Base-by-base conservation (phyloP, 495 filamentous ascomycete species). In the Podospora pseudopauciseta region DNA sequence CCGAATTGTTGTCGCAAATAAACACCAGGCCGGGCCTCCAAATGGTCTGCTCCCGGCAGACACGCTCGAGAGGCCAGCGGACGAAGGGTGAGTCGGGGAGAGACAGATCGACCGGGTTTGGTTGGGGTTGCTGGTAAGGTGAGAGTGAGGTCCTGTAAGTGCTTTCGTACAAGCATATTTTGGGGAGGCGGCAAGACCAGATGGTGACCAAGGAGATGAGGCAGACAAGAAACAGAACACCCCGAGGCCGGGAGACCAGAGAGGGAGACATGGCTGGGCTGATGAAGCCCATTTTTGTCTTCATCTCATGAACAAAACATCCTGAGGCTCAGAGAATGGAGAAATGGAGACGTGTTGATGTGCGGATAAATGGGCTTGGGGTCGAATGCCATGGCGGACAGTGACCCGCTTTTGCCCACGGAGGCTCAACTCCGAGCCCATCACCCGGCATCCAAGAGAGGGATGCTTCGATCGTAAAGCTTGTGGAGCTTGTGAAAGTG, bases 1-100 rank as follows among this genome's bases (percentile, higher is more conserved):
- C 83, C 27, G 81, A 82, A 73, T 84, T 85, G 71, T 82, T 81
- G 71, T 84, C 82, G 72, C 83, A 85, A 7, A 78, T 68, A 66
- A 82, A 85, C 2, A 81, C 71, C 2, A 84, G 63, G 18, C 81
- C 81, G 0, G 81, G 78, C 0, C 73, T 70, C 71, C 75, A 78
- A 0, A 66, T 67, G 0, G 75, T 72, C 57, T 18, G 65, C 63
- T 84, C 83, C 1, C 74, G 73, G 75, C 83, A 84, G 7, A 80
- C 76, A n/a, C 82, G 68, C 13, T 65, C 68, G 23, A 85, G 77
- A 0, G 83, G 82, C 82, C 82, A 84, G 67, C 75, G 60, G 60
- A 84, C 71, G 69, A 83, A 83, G 0, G 79, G 80, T 9, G 81
- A 71, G 60, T 77, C 76, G 0, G 78, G 64, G 20, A 60, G 68